Evolutionary conservation across 2,329 filamentous ascomycete genomes (phyloP), one percentile per base, ranked within the genome.

Genomic region (Hypoxylon sp.): DNA sequence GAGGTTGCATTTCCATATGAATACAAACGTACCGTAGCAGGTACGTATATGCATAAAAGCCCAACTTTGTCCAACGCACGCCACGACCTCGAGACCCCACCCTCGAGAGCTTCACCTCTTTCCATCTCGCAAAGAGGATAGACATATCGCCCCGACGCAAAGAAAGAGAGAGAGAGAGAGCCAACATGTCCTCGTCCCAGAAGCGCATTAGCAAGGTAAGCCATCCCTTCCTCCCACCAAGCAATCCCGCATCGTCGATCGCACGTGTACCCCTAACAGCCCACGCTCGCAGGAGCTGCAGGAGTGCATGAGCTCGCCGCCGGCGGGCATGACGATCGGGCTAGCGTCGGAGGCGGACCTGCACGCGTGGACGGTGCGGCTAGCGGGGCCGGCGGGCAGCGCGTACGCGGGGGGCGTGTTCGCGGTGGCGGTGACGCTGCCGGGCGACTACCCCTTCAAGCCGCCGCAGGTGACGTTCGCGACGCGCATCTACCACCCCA

Each of bases 401-500:
- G 68, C 76, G 64, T 86, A 84, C 77, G 70, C 74, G 80, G 88
- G 86, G 67, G 92, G 92, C 70, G 79, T 78, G 65, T 97, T 92
- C 83, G 84, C 85, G 65, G 78, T 97, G 60, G 77, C 87, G 61
- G 81, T 97, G 66, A 81, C 77, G 35, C 86, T 97, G 9, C 92
- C 92, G 11, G 77, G 80, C 67, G 88, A 92, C 70, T 97, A 96
- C 80, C 92, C 92, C 29, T 97, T 96, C 86, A 95, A 95, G 77
- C 87, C 92, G 18, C 92, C 92, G 13, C 79, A 83, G 58, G 82
- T 96, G 67, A 86, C 83, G 71, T 96, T 97, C 83, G 79, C 81
- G 65, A 97, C 92, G 48, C 94, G 93, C 77, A 90, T 97, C 81
- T 97, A 96, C 83, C 93, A 97, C 79, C 92, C 93, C 40, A 97